Conservation (phyloP, 164 flowering plant genomes). For the Magnolia sinica region DNA sequence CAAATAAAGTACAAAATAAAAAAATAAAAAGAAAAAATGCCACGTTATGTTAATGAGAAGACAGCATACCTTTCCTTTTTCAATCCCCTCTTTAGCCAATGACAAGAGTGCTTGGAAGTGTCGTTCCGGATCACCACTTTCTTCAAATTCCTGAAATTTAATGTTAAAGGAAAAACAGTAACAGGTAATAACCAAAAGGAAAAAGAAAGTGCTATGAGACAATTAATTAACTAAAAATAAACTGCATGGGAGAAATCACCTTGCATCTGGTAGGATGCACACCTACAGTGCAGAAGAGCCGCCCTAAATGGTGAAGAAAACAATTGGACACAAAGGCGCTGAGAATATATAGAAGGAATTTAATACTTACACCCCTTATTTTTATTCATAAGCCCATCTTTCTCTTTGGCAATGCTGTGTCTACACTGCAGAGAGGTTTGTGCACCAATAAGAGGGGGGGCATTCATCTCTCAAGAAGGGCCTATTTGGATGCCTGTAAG, state of each 20-base stretch:
- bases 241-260: conserved; percentile 26
- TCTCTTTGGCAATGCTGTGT: too few species aligned
- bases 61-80: conserved; percentile 78
- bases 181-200: conserved; percentile 1
- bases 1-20: too few species aligned
- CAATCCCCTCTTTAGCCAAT: conserved; percentile 76
- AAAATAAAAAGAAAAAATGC: too few species aligned
- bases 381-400: too few species aligned
- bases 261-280: conserved; percentile 98
- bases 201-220: background rate
- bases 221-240: background rate
- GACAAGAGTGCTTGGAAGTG: conserved; percentile 78
- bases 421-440: too few species aligned
- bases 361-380: too few species aligned
- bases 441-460: too few species aligned
- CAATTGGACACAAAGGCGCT: background rate
- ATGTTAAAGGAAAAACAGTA: conserved; percentile 7
- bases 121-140: conserved; percentile 83
- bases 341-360: background rate
- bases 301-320: conserved; percentile 38
- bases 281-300: conserved; percentile 96
- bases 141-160: conserved; percentile 81
- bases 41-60: background rate
- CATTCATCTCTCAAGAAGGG: too few species aligned
- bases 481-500: too few species aligned